Conservation (phyloP, 495 filamentous ascomycete genomes). For the Podospora conica region DNA sequence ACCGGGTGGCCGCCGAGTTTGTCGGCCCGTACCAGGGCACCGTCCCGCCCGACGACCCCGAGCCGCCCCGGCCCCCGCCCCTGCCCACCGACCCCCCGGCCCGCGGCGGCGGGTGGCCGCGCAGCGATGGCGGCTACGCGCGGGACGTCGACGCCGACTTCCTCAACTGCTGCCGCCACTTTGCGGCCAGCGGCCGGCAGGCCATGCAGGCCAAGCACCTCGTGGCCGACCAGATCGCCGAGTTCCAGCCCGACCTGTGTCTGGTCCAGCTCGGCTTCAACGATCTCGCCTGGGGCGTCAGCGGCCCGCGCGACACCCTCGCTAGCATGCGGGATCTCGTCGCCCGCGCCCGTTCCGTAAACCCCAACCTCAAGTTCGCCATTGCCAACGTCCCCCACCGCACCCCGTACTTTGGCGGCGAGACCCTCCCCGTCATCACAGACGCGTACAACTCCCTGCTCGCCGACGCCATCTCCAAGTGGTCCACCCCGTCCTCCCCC, state of each 20-base stretch:
- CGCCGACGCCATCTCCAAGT: constrained; percentile 5
- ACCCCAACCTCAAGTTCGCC: constrained; percentile 23
- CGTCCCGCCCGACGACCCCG: constrained; percentile 12
- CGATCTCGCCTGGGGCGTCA: constrained; percentile 30
- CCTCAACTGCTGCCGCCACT: constrained; percentile 18
- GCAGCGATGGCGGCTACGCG: constrained; percentile 25
- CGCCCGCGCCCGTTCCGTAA: constrained; percentile 19
- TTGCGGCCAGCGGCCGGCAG: constrained; percentile 23
- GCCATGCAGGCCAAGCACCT: constrained; percentile 29
- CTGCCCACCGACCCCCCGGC: constrained; percentile 10
- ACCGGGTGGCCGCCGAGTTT: constrained; percentile 20
- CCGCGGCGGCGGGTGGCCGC: not conserved
- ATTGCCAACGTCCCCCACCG: constrained; percentile 29
- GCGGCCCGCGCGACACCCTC: constrained; percentile 17
- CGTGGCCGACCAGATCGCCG: constrained; percentile 37
- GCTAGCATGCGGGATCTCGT: constrained; percentile 22
- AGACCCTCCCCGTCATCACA: constrained; percentile 23
- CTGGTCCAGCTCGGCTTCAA: constrained; percentile 36
- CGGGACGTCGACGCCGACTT: constrained; percentile 19
- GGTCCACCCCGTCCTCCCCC: constrained; percentile 23
- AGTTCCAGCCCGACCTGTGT: constrained; percentile 32
- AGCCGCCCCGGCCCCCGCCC: constrained; percentile 17
- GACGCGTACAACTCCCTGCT: constrained; percentile 27
- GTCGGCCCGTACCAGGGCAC: constrained; percentile 36
- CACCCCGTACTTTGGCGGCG: constrained; percentile 12